Conservation (phyloP, 768 basidiomycete species). For the Suillus americanus region DNA sequence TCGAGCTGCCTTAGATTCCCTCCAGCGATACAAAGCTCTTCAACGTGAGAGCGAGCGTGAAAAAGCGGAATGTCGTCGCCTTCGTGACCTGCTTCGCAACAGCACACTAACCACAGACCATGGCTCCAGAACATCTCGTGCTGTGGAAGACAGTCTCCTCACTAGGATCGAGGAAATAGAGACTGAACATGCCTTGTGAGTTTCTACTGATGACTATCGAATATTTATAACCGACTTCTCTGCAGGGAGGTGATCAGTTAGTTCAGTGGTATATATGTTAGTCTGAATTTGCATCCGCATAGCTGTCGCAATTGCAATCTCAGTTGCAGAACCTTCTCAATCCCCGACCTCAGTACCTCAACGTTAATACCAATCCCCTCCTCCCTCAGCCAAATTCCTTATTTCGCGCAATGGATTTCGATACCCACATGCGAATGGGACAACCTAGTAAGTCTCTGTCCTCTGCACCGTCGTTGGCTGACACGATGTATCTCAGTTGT, state of each 20-base stretch:
- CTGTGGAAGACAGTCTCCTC: slow-evolving; percentile 36
- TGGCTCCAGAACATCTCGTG: slow-evolving; percentile 36
- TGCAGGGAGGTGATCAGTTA: slow-evolving; percentile 3
- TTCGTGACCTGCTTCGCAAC: slow-evolving; percentile 30
- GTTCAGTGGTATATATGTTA: background rate
- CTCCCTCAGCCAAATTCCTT: slow-evolving; percentile 55
- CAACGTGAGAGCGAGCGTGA: slow-evolving; percentile 34
- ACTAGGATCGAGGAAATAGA: slow-evolving; percentile 33
- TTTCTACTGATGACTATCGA: background rate
- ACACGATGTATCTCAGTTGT: slow-evolving; percentile 43
- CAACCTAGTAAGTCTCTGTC: slow-evolving; percentile 48
- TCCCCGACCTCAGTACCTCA: slow-evolving; percentile 28
- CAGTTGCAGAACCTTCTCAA: slow-evolving; percentile 37
- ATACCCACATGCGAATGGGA: slow-evolving; percentile 46
- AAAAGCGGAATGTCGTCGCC: slow-evolving; percentile 28
- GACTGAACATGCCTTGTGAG: slow-evolving; percentile 27
- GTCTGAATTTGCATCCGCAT: slow-evolving; percentile 20
- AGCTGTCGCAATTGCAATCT: slow-evolving; percentile 33
- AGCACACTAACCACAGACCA: slow-evolving; percentile 27
- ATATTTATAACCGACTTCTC: background rate
- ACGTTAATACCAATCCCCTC: slow-evolving; percentile 45
- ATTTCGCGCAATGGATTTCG: slow-evolving; percentile 35
- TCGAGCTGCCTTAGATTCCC: slow-evolving; percentile 32
- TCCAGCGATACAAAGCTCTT: slow-evolving; percentile 40
- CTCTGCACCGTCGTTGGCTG: background rate